Evolutionary conservation across 192 early-diverging fungal genomes (phyloP).

Genomic region (Entomortierella lignicola): DNA sequence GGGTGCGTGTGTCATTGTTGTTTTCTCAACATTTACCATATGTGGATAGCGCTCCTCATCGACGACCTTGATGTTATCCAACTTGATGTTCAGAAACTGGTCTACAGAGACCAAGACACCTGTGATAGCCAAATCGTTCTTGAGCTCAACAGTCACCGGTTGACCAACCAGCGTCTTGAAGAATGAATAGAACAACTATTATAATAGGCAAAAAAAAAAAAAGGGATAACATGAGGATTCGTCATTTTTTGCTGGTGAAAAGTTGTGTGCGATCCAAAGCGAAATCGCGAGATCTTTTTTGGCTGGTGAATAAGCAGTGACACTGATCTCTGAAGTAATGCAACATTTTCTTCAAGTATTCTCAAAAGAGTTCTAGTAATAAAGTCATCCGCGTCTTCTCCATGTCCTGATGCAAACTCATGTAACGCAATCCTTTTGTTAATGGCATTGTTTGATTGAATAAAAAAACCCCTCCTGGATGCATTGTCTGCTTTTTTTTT

Average conservation of each 20-base stretch:
- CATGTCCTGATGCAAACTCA: no score
- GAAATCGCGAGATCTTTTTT: not conserved
- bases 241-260: no score
- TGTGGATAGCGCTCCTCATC: constrained; percentile 93
- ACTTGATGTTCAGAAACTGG: constrained; percentile 99
- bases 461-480: no score
- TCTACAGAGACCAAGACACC: constrained; percentile 97
- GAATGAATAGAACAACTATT: constrained; percentile 98
- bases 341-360: no score
- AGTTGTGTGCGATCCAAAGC: no score
- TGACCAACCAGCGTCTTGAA: constrained; percentile 99
- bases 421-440: not conserved
- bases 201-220: not conserved
- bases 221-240: not conserved
- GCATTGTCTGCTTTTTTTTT: no score
- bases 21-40: constrained; percentile 84
- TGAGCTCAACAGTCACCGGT: constrained; percentile 96
- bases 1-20: not conserved
- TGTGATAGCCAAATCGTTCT: constrained; percentile 95
- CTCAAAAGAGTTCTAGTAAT: no score
- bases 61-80: constrained; percentile 90
- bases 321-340: no score
- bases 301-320: no score
- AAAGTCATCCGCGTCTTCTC: no score
- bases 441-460: not conserved